phyloP scores from a whole-genome alignment of 2,329 filamentous ascomycete species.

The Bipolaris cookei region DNA sequence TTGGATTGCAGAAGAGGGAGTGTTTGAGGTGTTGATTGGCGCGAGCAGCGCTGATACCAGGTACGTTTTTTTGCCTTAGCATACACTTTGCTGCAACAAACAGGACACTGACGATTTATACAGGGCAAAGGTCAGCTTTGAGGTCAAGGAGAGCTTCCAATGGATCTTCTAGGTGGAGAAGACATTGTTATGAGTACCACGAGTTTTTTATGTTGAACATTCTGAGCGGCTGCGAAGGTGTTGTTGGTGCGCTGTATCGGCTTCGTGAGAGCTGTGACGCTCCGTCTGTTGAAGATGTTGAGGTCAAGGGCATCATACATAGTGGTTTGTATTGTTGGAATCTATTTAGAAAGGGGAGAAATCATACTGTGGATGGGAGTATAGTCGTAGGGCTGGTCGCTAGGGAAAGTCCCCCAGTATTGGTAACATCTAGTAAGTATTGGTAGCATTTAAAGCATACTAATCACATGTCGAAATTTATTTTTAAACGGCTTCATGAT shows the following conservation, averaged over 20 bases:
- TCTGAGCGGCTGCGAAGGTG: conserved; percentile 8
- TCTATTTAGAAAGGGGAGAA: background rate
- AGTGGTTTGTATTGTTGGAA: background rate
- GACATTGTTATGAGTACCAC: conserved; percentile 3
- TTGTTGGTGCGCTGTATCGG: background rate
- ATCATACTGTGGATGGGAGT: background rate
- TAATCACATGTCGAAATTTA: background rate
- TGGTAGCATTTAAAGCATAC: background rate
- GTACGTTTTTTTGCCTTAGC: conserved; percentile 52
- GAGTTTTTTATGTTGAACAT: conserved; percentile 6
- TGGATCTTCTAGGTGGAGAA: conserved; percentile 63
- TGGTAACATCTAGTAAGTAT: background rate
- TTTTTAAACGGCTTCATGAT: background rate
- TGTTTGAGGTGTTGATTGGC: conserved; percentile 66
- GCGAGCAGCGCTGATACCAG: conserved; percentile 68
- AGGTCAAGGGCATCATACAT: background rate
- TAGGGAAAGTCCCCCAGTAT: background rate
- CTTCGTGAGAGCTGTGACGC: background rate
- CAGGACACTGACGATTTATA: conserved; percentile 19
- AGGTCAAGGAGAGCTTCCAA: conserved; percentile 68
- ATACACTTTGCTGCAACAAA: background rate
- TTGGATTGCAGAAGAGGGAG: conserved; percentile 72
- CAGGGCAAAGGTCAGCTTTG: conserved; percentile 60
- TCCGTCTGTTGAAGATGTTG: background rate
- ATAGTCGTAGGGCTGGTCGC: background rate